These are phyloP conservation scores for Scleroderma citrinum DNA, from an alignment of 768 basidiomycete genomes.

Conservation along the genomic window DNA sequence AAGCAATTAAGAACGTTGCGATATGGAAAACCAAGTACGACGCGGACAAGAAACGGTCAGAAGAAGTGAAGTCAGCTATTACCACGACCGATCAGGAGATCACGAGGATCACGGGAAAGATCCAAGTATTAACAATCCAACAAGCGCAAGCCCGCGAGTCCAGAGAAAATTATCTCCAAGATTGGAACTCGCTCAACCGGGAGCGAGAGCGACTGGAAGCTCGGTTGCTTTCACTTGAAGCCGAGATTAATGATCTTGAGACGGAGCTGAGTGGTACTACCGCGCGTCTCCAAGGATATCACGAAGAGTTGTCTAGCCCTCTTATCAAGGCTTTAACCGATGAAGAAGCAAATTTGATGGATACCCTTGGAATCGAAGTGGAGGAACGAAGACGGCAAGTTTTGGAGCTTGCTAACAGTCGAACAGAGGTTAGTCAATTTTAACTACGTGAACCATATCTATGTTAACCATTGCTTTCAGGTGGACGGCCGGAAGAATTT, in stretches of 20 bases:
- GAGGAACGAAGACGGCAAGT: constrained; percentile 69
- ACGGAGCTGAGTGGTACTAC: constrained; percentile 59
- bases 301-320: constrained; percentile 65
- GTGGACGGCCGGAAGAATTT: constrained; percentile 71
- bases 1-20: constrained; percentile 72
- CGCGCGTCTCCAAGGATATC: constrained; percentile 58
- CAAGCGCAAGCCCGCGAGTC: constrained; percentile 64
- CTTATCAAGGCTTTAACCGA: constrained; percentile 67
- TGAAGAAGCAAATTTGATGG: constrained; percentile 66
- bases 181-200: constrained; percentile 49
- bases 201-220: constrained; percentile 68
- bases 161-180: constrained; percentile 60
- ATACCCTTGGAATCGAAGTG: constrained; percentile 64
- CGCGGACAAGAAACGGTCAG: constrained; percentile 53
- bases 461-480: constrained; percentile 6
- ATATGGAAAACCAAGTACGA: constrained; percentile 72
- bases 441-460: neutral
- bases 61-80: constrained; percentile 72
- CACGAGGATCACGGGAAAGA: constrained; percentile 63
- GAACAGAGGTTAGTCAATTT: constrained; percentile 55
- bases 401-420: constrained; percentile 58
- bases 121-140: constrained; percentile 64
- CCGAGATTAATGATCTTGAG: constrained; percentile 63
- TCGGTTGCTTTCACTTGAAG: constrained; percentile 58
- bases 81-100: constrained; percentile 79